These are phyloP conservation scores for Colletotrichum cuscutae DNA, from an alignment of 2,329 filamentous ascomycete species.

Conservation along the genomic window DNA sequence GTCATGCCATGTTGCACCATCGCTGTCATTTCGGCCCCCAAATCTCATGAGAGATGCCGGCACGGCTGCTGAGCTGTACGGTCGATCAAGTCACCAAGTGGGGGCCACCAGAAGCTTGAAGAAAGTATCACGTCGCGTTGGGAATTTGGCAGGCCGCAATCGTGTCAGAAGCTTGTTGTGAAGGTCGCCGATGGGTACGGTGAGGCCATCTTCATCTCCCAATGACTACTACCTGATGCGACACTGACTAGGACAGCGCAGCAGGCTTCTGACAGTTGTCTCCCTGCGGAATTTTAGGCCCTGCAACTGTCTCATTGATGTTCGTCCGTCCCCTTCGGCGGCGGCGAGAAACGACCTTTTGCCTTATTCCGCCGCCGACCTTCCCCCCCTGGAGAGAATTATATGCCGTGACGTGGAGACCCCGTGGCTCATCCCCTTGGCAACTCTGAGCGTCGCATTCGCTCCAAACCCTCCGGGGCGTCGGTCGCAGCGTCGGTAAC, in stretches of 20 bases:
- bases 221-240: neutral
- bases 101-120: conserved; percentile 22
- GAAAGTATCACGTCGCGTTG: conserved; percentile 9
- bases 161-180: neutral
- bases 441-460: conserved; percentile 31
- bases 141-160: neutral
- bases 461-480: conserved; percentile 9
- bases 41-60: conserved; percentile 7
- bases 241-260: neutral
- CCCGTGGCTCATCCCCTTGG: conserved; percentile 25
- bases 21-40: conserved; percentile 12
- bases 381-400: neutral
- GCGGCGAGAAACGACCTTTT: neutral
- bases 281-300: neutral
- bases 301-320: neutral
- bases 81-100: conserved; percentile 10
- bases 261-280: neutral
- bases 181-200: conserved; percentile 13
- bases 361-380: neutral
- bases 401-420: conserved; percentile 2
- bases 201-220: conserved; percentile 8
- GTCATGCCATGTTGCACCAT: neutral
- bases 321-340: neutral
- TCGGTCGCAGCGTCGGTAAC: neutral
- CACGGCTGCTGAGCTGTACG: neutral